Conservation (phyloP, 2,329 filamentous ascomycete genomes). For the Curvularia verruculosa region DNA sequence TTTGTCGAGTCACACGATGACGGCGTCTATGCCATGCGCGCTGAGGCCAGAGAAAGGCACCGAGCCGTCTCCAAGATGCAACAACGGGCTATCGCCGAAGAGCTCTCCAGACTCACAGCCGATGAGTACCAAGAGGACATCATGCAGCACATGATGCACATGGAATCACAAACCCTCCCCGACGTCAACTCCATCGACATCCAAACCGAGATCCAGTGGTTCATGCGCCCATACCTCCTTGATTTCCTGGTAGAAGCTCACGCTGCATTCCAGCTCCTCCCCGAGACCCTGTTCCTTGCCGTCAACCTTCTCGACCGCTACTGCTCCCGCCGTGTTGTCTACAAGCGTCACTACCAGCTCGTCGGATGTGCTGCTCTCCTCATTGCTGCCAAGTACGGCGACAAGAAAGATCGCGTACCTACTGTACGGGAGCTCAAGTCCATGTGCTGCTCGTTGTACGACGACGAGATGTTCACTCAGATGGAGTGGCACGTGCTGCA, state of each 20-base stretch:
- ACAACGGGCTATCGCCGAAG: conserved; percentile 86
- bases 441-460: conserved; percentile 98
- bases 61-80: conserved; percentile 80
- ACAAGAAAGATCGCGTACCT: conserved; percentile 98
- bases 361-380: conserved; percentile 95
- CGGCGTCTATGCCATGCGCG: conserved; percentile 60
- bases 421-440: conserved; percentile 96
- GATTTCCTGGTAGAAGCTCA: conserved; percentile 98
- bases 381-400: conserved; percentile 97
- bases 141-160: conserved; percentile 89
- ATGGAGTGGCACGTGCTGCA: conserved; percentile 99
- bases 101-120: conserved; percentile 81
- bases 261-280: conserved; percentile 88
- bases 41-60: conserved; percentile 75
- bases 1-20: conserved; percentile 69
- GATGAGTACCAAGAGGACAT: conserved; percentile 96
- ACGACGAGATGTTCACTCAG: conserved; percentile 99
- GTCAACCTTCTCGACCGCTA: conserved; percentile 97
- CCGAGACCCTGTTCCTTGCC: conserved; percentile 93
- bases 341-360: conserved; percentile 98
- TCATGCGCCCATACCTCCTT: conserved; percentile 97
- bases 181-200: conserved; percentile 99
- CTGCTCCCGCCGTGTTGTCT: conserved; percentile 96
- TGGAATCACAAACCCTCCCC: conserved; percentile 93
- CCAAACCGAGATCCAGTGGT: conserved; percentile 99